Evolutionary conservation across 257 asterid genomes (phyloP).

Genomic region (Solanum neorickii): DNA sequence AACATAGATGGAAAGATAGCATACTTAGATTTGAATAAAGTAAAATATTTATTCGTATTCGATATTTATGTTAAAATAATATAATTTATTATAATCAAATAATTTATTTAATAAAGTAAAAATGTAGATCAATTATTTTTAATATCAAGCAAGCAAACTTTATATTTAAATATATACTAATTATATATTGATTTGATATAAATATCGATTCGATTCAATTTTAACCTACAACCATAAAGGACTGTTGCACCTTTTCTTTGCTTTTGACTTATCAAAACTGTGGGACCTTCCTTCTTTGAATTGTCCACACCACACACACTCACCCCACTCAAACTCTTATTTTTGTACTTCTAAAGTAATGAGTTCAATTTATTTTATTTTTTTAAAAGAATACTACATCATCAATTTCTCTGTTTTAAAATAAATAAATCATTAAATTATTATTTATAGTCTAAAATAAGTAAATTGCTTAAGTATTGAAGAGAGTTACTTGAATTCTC

Average conservation of each 20-base stretch:
- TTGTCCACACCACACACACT: neutral
- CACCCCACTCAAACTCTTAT: neutral
- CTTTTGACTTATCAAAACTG: neutral
- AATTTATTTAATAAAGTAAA: neutral
- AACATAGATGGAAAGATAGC: neutral
- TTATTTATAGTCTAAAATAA: too few species aligned
- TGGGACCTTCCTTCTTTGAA: neutral
- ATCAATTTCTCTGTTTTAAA: too few species aligned
- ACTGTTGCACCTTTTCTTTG: neutral
- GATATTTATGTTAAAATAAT: neutral
- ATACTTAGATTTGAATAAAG: neutral
- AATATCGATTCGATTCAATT: accelerated
- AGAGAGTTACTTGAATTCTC: neutral
- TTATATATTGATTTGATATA: neutral
- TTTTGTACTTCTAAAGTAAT: neutral
- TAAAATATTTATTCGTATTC: neutral
- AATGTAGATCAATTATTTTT: neutral
- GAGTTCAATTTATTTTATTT: neutral
- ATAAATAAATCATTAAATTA: too few species aligned
- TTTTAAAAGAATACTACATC: too few species aligned
- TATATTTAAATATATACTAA: neutral
- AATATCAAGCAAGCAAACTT: neutral
- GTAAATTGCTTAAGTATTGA: too few species aligned
- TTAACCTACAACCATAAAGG: neutral
- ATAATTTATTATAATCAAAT: neutral